Evolutionary conservation across 202 grass and related monocot genomes (phyloP), one percentile per base, ranked within the genome.

Genomic region (Panicum hallii): DNA sequence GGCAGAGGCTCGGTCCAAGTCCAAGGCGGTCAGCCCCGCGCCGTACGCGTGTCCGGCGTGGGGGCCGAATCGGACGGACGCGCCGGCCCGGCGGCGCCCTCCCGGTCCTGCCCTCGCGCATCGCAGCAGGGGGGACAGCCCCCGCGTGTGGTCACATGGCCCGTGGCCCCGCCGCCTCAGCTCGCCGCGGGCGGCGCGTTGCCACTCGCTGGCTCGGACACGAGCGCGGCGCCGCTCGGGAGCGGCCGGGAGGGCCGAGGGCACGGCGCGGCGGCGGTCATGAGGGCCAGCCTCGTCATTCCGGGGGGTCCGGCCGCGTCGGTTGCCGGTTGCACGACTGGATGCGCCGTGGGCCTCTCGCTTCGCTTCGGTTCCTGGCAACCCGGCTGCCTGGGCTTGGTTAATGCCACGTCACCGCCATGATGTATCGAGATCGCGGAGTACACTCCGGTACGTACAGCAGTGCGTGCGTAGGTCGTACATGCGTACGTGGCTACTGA

Each of bases 101-200:
- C 9, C 3, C 30, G 12, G 26, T 48, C 26, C 48, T 50, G 67
- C 50, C 79, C 50, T 48, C 34, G 56, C 0, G 34, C 0, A 38
- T 38, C 4, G 36, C 36, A 38, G 36, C 4, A 4, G 36, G 11
- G 49, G 87, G 54, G 88, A 73, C 83, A 78, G 15, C 30, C 57
- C 53, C 67, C 57, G 80, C 80, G 45, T 69, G 84, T 58, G 78
- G 45, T 77, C 88, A 82, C 83, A 82, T 85, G 87, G 83, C 23
- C 26, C 0, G 60, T 63, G 60, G 60, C 9, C 11, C 58, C 20
- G 3, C 28, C 1, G 7, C 45, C 4, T 38, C 36, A 38, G 30
- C 69, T 4, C 60, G 15, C 5, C 52, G 83, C 74, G 52, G 17
- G 7, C 22, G 17, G 7, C 22, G 40, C 72, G 73, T 72, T 64